These are phyloP conservation scores for Arachnomyces sp. DNA, from an alignment of 2,329 filamentous ascomycete species.

Conservation along the genomic window DNA sequence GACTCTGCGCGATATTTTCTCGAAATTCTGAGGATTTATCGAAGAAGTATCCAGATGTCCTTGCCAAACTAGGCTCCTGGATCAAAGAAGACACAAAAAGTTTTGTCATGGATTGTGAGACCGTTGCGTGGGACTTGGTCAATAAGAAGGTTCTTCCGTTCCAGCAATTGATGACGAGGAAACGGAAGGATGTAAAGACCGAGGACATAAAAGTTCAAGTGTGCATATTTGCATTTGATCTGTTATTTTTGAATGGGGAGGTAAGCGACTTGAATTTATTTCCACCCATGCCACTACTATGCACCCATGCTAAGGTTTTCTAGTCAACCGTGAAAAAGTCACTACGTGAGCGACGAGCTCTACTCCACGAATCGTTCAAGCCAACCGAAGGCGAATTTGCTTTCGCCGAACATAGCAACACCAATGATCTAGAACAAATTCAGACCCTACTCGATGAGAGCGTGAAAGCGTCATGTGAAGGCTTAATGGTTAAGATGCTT, in stretches of 20 bases:
- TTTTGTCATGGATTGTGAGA: conserved; percentile 98
- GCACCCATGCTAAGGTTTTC: conserved; percentile 15
- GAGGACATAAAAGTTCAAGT: conserved; percentile 96
- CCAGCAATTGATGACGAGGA: conserved; percentile 96
- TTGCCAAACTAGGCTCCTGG: conserved; percentile 81
- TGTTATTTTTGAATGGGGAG: conserved; percentile 88
- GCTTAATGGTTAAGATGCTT: conserved; percentile 98
- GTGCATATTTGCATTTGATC: conserved; percentile 92
- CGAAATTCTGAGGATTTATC: conserved; percentile 94
- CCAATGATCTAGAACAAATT: conserved; percentile 86
- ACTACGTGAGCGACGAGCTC: conserved; percentile 72
- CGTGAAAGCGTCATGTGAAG: conserved; percentile 92
- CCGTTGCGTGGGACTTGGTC: conserved; percentile 88
- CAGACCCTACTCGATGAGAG: conserved; percentile 88
- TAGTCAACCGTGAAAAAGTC: conserved; percentile 74
- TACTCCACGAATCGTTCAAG: conserved; percentile 65
- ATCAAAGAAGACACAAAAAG: conserved; percentile 83
- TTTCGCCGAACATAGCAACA: conserved; percentile 80
- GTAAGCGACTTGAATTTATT: conserved; percentile 28
- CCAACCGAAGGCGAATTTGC: conserved; percentile 83
- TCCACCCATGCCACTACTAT: too few relatives aligned
- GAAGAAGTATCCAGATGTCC: conserved; percentile 94
- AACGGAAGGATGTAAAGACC: conserved; percentile 91
- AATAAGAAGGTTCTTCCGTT: conserved; percentile 96
- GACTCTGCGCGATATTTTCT: conserved; percentile 89